A percentile compares a stretch with the other conserved stretches of the same genome.
Conservation (phyloP, 2,329 filamentous ascomycete genomes). For the Aspergillus hortae region DNA sequence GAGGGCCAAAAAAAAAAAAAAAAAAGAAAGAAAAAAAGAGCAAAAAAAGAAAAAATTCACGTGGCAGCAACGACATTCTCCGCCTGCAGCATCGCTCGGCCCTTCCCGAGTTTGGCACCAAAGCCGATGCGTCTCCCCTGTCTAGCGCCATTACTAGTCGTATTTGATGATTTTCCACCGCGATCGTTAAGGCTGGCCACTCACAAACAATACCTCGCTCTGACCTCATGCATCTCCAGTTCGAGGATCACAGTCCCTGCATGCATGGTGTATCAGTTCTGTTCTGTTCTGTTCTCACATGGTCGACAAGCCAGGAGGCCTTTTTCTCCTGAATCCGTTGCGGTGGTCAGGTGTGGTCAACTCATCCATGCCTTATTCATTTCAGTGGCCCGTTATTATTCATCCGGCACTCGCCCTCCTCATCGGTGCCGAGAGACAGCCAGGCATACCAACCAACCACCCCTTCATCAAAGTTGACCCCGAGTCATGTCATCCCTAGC, state of each 20-base stretch:
- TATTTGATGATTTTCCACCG: background rate
- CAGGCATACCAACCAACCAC: background rate
- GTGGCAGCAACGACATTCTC: slow-evolving; percentile 19
- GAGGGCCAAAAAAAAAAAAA: background rate
- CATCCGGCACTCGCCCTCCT: background rate
- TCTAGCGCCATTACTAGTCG: background rate
- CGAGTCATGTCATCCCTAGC: background rate
- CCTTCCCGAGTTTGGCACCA: slow-evolving; percentile 28
- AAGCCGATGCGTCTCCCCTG: slow-evolving; percentile 23
- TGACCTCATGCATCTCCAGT: background rate
- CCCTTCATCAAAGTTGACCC: background rate
- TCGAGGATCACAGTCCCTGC: background rate
- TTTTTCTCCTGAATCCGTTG: background rate
- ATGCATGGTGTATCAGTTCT: background rate
- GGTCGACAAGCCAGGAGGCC: background rate
- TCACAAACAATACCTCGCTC: background rate
- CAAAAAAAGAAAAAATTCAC: slow-evolving; percentile 15
- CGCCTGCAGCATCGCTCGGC: slow-evolving; percentile 19
- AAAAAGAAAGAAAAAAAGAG: background rate
- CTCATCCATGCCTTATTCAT: background rate
- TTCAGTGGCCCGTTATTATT: background rate
- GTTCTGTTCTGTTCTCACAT: background rate
- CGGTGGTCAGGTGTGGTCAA: background rate
- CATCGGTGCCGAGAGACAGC: background rate
- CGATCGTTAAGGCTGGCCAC: slow-evolving; percentile 1